These are phyloP conservation scores for Neurospora tetrasperma DNA, from an alignment of 495 filamentous ascomycete genomes.

Conservation along the genomic window DNA sequence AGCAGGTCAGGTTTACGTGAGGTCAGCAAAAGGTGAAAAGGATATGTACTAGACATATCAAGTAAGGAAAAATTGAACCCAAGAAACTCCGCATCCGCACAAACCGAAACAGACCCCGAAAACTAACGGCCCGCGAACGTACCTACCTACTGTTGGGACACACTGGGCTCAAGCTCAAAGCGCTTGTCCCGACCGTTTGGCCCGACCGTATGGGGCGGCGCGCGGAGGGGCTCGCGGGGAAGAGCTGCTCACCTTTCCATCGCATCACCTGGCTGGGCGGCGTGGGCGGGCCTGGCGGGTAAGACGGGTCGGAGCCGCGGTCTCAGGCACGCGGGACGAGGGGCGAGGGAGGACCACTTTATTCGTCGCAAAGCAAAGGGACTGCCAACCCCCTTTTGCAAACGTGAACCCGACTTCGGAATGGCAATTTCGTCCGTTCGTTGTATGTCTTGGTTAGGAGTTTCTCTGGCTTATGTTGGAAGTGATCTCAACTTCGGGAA, in stretches of 20 bases:
- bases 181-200: not conserved
- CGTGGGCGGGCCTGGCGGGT: not conserved
- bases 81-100: not conserved
- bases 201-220: not conserved
- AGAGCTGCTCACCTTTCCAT: not conserved
- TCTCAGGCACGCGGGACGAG: not conserved
- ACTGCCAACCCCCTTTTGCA: not conserved
- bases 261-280: not conserved
- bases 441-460: not conserved
- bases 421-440: not conserved
- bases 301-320: not conserved
- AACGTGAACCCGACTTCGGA: not conserved
- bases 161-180: not conserved
- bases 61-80: not conserved
- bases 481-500: not conserved
- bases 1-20: not conserved
- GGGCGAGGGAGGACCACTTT: not conserved
- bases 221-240: not conserved
- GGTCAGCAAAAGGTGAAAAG: not conserved
- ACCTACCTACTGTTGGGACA: not conserved
- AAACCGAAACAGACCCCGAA: not conserved
- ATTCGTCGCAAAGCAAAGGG: not conserved
- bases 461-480: not conserved
- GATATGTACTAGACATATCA: not conserved
- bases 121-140: not conserved